Base-by-base conservation (phyloP, 75 land plant genomes). In the Picea glauca region DNA sequence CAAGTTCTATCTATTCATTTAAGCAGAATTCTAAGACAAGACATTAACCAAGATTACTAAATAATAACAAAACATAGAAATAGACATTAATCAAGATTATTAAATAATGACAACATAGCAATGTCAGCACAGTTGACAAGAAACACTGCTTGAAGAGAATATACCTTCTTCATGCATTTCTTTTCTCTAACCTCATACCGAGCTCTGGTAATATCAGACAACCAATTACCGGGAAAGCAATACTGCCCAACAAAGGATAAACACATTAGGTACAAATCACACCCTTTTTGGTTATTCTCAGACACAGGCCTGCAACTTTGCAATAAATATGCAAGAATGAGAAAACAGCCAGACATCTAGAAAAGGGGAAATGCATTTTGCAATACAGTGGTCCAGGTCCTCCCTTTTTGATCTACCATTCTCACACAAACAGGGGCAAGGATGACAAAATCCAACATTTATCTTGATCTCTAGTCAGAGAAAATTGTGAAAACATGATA, bases 151-250 rank as follows among this genome's bases (percentile, higher is more conserved):
- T 50, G 8, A 58, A 26, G 35, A 75, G 56, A 23, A 60, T 90
- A 46, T 80, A 83, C 84, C 84, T 83, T 83, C 58, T 50, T 80
- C 4, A 75, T 30, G 18, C 54, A 58, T 35, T 83, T 83, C 83
- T 83, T 83, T 58, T 80, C 84, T 58, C 83, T 83, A 20, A 80
- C 84, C 20, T 80, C 84, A 58, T 83, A 90, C 18, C 92, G 86
- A 21, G 82, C 85, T 64, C 84, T 81, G 13, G 83, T 79, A 79
- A 90, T 32, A 17, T 90, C 92, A 12, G 84, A 84, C 2, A 90
- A 81, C 90, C 90, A 88, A 85, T 81, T 88, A 75, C 92, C 92
- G 14, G 92, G 92, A 60, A 84, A 89, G 66, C 86, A 84, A 83
- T 88, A 88, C 92, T 90, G 90, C 73, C 40, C 62, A 76, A 58